Evolutionary conservation across 371 early-diverging fungal species (phyloP).

Genomic region (Rhizopus delemar): DNA sequence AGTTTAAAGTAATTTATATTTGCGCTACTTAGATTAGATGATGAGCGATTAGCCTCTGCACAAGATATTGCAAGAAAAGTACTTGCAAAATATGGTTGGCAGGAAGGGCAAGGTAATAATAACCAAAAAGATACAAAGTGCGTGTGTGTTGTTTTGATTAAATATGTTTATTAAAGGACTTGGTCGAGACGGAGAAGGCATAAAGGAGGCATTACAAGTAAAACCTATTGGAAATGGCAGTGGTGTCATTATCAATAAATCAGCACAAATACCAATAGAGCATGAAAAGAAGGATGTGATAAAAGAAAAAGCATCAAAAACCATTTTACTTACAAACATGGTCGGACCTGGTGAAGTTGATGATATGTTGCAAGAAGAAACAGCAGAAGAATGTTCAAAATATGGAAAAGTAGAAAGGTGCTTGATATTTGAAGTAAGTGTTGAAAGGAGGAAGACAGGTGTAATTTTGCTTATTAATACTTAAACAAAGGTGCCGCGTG

Average conservation of each 20-base stretch:
- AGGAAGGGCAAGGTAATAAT: slow-evolving; percentile 43
- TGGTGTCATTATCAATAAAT: slow-evolving; percentile 33
- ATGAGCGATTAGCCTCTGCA: slow-evolving; percentile 3
- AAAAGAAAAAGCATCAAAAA: slow-evolving; percentile 27
- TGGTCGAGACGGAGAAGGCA: slow-evolving; percentile 41
- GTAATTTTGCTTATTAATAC: not conserved
- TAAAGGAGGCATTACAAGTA: slow-evolving; percentile 36
- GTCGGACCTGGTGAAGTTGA: slow-evolving; percentile 76
- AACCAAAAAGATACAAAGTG: not conserved
- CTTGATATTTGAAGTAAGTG: slow-evolving; percentile 63
- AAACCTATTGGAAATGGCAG: slow-evolving; percentile 34
- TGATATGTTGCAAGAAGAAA: slow-evolving; percentile 72
- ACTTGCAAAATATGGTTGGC: slow-evolving; percentile 39
- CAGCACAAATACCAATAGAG: not conserved
- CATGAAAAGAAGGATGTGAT: not conserved
- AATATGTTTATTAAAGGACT: slow-evolving; percentile 21
- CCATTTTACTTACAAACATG: slow-evolving; percentile 65
- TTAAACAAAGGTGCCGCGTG: slow-evolving; percentile 39
- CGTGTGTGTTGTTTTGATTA: not conserved
- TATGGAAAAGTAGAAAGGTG: slow-evolving; percentile 74
- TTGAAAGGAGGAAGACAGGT: not conserved
- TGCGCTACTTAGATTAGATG: not conserved
- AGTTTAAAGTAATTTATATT: not conserved
- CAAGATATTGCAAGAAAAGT: slow-evolving; percentile 41
- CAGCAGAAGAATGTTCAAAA: slow-evolving; percentile 74